Conservation (phyloP, 1,284 basidiomycete species). For the Porodaedalea pini region DNA sequence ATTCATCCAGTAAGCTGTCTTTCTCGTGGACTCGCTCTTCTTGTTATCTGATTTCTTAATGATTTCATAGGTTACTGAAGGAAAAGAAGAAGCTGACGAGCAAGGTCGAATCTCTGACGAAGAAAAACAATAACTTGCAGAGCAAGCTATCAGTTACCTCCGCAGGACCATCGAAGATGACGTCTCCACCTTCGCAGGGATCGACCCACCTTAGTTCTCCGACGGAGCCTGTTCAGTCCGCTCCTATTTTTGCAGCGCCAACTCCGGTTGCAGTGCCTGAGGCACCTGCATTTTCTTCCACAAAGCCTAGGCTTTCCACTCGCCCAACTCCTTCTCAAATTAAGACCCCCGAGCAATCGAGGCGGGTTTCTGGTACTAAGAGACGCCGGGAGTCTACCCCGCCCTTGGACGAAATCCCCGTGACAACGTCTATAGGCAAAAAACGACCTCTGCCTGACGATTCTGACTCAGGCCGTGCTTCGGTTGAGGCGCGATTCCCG, state of each 20-base stretch:
- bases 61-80: constrained; percentile 55
- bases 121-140: constrained; percentile 69
- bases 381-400: constrained; percentile 10
- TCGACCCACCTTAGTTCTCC: constrained; percentile 7
- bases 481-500: constrained; percentile 14
- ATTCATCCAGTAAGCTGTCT: constrained; percentile 61
- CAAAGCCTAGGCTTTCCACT: constrained; percentile 20
- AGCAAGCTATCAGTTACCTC: constrained; percentile 42
- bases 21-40: background rate
- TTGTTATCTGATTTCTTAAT: constrained; percentile 16
- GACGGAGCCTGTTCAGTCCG: background rate
- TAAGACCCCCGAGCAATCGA: constrained; percentile 1
- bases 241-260: background rate
- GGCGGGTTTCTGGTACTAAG: constrained; percentile 7
- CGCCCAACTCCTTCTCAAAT: constrained; percentile 26
- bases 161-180: background rate
- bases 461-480: constrained; percentile 4
- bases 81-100: constrained; percentile 69
- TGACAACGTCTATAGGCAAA: constrained; percentile 15
- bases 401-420: constrained; percentile 4
- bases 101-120: constrained; percentile 64
- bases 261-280: constrained; percentile 8
- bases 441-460: constrained; percentile 20
- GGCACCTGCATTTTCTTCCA: constrained; percentile 25
- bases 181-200: constrained; percentile 38